Evolutionary conservation across 768 basidiomycete species (phyloP).

Genomic region (Collybia sordida): DNA sequence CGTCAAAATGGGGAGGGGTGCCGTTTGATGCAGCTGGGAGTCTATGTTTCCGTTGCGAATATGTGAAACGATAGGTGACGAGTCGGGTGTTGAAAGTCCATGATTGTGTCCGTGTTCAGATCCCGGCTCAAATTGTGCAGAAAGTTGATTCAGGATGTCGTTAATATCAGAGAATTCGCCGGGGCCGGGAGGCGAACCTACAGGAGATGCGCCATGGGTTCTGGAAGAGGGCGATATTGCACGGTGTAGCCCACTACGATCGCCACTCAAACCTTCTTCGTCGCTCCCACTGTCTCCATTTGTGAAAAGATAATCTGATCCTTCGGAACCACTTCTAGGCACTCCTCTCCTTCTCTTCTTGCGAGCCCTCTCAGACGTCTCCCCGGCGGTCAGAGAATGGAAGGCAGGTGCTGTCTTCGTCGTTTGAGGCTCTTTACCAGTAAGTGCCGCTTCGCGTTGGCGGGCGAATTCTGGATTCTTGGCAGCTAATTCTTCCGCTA

Average conservation of each 20-base stretch:
- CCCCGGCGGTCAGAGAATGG: conserved; percentile 70
- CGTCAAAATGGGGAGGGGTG: conserved; percentile 29
- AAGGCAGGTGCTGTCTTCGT: conserved; percentile 78
- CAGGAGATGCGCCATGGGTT: conserved; percentile 31
- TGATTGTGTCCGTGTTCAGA: conserved; percentile 40
- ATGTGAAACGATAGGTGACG: conserved; percentile 50
- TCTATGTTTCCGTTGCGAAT: conserved; percentile 29
- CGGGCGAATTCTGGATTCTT: conserved; percentile 45
- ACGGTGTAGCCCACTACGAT: conserved; percentile 24
- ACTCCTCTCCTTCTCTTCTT: conserved; percentile 32
- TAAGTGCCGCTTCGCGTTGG: conserved; percentile 42
- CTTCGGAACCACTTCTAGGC: conserved; percentile 43
- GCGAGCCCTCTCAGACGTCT: conserved; percentile 30
- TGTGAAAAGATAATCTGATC: conserved; percentile 56
- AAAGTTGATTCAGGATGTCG: conserved; percentile 75
- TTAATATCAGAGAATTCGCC: conserved; percentile 70
- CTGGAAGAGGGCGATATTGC: conserved; percentile 33
- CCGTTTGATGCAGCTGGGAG: conserved; percentile 17
- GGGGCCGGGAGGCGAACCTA: conserved; percentile 47
- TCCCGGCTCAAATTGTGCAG: conserved; percentile 65
- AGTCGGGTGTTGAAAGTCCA: conserved; percentile 43
- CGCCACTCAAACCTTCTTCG: conserved; percentile 33
- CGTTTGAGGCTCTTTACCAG: conserved; percentile 46
- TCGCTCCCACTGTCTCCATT: conserved; percentile 46
- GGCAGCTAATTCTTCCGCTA: conserved; percentile 39